Conservation (phyloP, 2,329 filamentous ascomycete genomes). For the Sordariomycetes sp. region DNA sequence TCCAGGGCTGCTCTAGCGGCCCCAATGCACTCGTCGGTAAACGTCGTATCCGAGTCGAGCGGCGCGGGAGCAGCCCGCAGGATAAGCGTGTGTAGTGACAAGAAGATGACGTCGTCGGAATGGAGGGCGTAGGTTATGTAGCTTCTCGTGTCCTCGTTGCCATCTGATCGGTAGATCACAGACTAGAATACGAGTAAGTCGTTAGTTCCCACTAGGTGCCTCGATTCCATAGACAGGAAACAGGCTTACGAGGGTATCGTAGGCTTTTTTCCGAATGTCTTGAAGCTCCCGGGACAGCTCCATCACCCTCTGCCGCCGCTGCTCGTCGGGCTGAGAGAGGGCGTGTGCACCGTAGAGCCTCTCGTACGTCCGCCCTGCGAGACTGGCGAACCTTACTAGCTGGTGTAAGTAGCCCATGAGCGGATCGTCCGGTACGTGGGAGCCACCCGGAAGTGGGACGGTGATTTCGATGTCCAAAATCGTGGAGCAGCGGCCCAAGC, state of each 20-base stretch:
- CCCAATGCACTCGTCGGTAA: no score
- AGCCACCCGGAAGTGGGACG: conserved; percentile 25
- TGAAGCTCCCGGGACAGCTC: conserved; percentile 16
- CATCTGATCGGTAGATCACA: no score
- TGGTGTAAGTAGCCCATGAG: conserved; percentile 22
- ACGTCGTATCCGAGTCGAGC: no score
- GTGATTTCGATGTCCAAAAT: conserved; percentile 48
- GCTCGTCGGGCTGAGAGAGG: conserved; percentile 17
- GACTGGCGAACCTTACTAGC: conserved; percentile 37
- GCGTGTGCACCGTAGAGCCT: conserved; percentile 33
- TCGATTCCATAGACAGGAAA: no score
- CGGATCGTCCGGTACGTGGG: conserved; percentile 12
- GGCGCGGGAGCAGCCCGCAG: no score
- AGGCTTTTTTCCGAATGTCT: conserved; percentile 15
- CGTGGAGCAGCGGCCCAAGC: conserved; percentile 36
- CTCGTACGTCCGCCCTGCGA: conserved; percentile 43
- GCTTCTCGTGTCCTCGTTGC: no score
- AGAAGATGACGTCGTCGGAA: no score
- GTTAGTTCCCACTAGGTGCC: no score
- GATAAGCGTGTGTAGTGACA: no score
- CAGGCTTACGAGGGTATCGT: conserved; percentile 8
- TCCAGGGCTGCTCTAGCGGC: no score
- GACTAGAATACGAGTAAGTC: no score
- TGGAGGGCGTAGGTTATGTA: no score
- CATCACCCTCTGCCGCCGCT: conserved; percentile 18